Base-by-base conservation (phyloP, 2,329 filamentous ascomycete species). In the Dothistroma septosporum region DNA sequence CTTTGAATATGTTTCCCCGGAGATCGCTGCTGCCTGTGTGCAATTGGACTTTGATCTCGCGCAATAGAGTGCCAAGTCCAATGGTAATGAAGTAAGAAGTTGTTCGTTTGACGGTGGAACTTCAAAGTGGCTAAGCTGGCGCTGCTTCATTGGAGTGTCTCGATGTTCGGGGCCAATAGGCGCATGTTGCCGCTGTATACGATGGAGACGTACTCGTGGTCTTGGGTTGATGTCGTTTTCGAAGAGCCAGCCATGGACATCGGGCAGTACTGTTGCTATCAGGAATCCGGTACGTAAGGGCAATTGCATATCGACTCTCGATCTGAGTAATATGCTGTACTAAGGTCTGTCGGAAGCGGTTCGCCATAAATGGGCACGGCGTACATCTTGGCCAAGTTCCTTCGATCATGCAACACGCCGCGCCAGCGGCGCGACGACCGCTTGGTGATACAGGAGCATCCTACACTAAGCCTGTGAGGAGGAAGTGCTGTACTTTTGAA, bases 1-100 rank as follows among this genome's bases (percentile, higher is more conserved):
- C 92, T 48, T 73, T 75, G 4, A 79, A 76, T 2, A 85, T 82
- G 70, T 94, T 94, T 44, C 82, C 78, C 85, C 84, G 87, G n/a
- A 87, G 74, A 74, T 87, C 85, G 64, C 82, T 85, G 68, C 82
- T 85, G 21, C 85, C 85, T 4, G 85, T 87, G 65, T 87, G 85
- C 66, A 87, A 77, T 66, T 86, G 82, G 53, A 87, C 70, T 44
- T 80, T 78, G 53, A 87, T 70, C 12, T 65, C 69, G 66, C 87
- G 85, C 35, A 71, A 68, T 0, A 84, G 84, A 0, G 83, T 86
- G 31, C 85, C 85, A 10, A 87, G 63, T 8, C 76, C 80, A 50
- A 83, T 75, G 63, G 85, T 85, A 61, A 81, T 81, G 66, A 81
- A 84, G 69, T 87, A 87, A 86, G 76, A 0, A 81, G 82, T 72